Evolutionary conservation across 2,329 filamentous ascomycete genomes (phyloP).

Genomic region (Pyrenophora graminea): DNA sequence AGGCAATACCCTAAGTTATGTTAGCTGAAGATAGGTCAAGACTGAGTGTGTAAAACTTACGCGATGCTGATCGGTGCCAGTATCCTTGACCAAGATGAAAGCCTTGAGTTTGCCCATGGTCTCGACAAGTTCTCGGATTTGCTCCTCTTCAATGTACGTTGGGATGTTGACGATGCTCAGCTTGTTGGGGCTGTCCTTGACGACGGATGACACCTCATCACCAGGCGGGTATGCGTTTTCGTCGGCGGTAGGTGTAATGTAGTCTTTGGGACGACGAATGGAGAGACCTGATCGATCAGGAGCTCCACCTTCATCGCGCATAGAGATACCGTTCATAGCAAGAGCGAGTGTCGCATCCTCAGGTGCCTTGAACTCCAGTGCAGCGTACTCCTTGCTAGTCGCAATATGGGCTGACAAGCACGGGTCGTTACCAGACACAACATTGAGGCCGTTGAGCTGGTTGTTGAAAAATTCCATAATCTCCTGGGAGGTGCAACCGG

Average conservation of each 20-base stretch:
- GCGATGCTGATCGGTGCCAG: constrained; percentile 79
- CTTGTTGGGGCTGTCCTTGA: constrained; percentile 93
- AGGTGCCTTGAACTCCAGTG: constrained; percentile 87
- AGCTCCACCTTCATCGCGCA: constrained; percentile 67
- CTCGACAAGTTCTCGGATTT: constrained; percentile 85
- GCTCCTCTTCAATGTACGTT: constrained; percentile 83
- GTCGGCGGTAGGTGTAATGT: constrained; percentile 78
- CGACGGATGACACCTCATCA: constrained; percentile 75
- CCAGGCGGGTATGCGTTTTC: constrained; percentile 69
- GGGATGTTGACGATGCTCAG: constrained; percentile 91
- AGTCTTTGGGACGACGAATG: constrained; percentile 91
- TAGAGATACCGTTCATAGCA: constrained; percentile 84
- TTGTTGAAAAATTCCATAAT: constrained; percentile 90
- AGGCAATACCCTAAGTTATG: constrained; percentile 77
- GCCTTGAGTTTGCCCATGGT: constrained; percentile 93
- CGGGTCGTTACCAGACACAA: constrained; percentile 80
- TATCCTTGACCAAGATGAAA: constrained; percentile 88
- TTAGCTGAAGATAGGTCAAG: constrained; percentile 13
- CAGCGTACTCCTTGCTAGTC: constrained; percentile 76
- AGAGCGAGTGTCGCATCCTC: constrained; percentile 89
- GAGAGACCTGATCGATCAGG: constrained; percentile 63
- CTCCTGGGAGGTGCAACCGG: constrained; percentile 72
- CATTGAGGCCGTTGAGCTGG: constrained; percentile 94
- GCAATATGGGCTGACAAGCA: constrained; percentile 84
- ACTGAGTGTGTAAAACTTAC: constrained; percentile 58